phyloP scores from a whole-genome alignment of 2,329 filamentous ascomycete species.

The Hymenoscyphus linearis region DNA sequence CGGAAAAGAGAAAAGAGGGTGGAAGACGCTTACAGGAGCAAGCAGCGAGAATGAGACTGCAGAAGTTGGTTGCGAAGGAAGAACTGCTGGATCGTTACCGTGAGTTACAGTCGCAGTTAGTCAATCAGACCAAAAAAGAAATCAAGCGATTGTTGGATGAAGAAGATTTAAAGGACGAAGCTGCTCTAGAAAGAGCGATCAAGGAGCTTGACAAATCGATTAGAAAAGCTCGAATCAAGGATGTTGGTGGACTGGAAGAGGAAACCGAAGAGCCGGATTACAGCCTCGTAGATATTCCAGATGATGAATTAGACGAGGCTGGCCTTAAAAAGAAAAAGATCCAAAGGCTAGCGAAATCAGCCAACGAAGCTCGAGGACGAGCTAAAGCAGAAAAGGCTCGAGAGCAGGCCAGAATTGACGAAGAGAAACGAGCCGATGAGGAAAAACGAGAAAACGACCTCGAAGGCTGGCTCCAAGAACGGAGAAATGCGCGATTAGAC shows the following conservation, averaged over 20 bases:
- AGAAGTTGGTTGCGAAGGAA: slow-evolving; percentile 93
- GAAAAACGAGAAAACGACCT: slow-evolving; percentile 80
- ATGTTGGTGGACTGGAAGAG: slow-evolving; percentile 77
- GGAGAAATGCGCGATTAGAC: slow-evolving; percentile 65
- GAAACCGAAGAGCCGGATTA: slow-evolving; percentile 77
- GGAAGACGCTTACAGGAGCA: slow-evolving; percentile 89
- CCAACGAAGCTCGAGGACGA: slow-evolving; percentile 86
- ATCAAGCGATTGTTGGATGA: slow-evolving; percentile 77
- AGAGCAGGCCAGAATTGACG: slow-evolving; percentile 77
- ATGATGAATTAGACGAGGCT: slow-evolving; percentile 90
- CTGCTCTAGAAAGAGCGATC: slow-evolving; percentile 75
- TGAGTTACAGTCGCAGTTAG: slow-evolving; percentile 67
- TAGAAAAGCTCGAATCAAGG: slow-evolving; percentile 85
- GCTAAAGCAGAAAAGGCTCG: slow-evolving; percentile 94
- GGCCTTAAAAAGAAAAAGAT: slow-evolving; percentile 87
- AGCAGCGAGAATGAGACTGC: slow-evolving; percentile 92
- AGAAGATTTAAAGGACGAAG: slow-evolving; percentile 89
- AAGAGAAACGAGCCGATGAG: slow-evolving; percentile 77
- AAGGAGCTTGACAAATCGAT: slow-evolving; percentile 88
- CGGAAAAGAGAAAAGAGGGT: slow-evolving; percentile 92
- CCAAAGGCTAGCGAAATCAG: slow-evolving; percentile 88
- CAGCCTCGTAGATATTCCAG: slow-evolving; percentile 79
- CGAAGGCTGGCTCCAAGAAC: slow-evolving; percentile 80
- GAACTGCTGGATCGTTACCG: slow-evolving; percentile 93
- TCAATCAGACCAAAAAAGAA: slow-evolving; percentile 84